Evolutionary conservation across 2,329 filamentous ascomycete species (phyloP).

Genomic region (Remersonia thermophila): DNA sequence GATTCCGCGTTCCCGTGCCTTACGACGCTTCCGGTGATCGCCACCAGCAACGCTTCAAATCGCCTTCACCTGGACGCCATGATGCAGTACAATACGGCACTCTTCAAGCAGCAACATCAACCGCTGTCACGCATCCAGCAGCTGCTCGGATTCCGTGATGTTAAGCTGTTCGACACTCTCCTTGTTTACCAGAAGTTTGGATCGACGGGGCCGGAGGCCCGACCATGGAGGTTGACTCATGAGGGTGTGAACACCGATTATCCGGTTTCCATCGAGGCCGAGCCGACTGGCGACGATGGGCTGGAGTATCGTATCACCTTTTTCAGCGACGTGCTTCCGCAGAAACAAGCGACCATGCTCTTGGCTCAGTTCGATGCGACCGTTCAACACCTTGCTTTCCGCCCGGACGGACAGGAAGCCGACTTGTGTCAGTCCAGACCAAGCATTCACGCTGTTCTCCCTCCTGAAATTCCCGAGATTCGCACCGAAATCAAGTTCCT

Average conservation of each 20-base stretch:
- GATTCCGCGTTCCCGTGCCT: conserved; percentile 64
- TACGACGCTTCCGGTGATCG: conserved; percentile 63
- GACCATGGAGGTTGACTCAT: conserved; percentile 46
- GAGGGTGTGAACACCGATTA: conserved; percentile 67
- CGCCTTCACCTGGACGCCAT: conserved; percentile 46
- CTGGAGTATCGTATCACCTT: conserved; percentile 57
- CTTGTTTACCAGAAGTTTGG: conserved; percentile 64
- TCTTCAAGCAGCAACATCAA: conserved; percentile 60
- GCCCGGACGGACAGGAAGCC: conserved; percentile 29
- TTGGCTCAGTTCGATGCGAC: conserved; percentile 59
- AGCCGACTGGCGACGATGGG: conserved; percentile 37
- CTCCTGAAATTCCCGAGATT: conserved; percentile 46
- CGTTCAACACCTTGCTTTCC: conserved; percentile 45
- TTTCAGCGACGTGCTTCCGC: conserved; percentile 50
- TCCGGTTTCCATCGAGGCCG: conserved; percentile 66
- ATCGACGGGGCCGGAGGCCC: conserved; percentile 4
- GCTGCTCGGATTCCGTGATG: conserved; percentile 53
- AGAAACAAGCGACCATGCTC: conserved; percentile 53
- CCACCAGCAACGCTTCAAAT: conserved; percentile 42
- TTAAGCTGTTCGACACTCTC: conserved; percentile 68
- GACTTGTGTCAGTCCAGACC: conserved; percentile 24
- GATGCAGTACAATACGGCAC: conserved; percentile 49
- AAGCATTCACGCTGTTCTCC: conserved; percentile 50
- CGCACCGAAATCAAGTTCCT: conserved; percentile 47
- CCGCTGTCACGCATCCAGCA: conserved; percentile 61